Evolutionary conservation across 2,329 filamentous ascomycete species (phyloP).

Genomic region (Geosmithia morbida): DNA sequence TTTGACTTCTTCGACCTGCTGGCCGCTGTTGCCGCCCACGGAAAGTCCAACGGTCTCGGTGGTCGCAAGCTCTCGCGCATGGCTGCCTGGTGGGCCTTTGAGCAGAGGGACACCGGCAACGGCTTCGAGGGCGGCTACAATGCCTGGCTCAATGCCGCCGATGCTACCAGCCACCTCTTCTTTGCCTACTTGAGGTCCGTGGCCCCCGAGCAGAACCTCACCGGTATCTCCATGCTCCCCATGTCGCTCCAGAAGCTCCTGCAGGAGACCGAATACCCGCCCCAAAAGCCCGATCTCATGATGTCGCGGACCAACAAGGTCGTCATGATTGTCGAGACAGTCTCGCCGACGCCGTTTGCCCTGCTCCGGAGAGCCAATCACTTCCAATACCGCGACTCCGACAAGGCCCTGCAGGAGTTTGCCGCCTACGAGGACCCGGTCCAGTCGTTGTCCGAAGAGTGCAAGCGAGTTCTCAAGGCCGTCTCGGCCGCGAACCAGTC

Average conservation of each 20-base stretch:
- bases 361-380: slow-evolving; percentile 81
- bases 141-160: slow-evolving; percentile 74
- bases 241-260: slow-evolving; percentile 83
- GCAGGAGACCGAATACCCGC: slow-evolving; percentile 88
- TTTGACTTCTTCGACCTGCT: slow-evolving; percentile 94
- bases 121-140: slow-evolving; percentile 94
- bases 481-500: slow-evolving; percentile 86
- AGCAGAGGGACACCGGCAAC: slow-evolving; percentile 71
- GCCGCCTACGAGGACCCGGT: slow-evolving; percentile 83
- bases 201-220: slow-evolving; percentile 63
- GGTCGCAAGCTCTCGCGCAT: slow-evolving; percentile 88
- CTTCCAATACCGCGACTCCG: slow-evolving; percentile 87
- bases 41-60: slow-evolving; percentile 83
- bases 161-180: slow-evolving; percentile 93
- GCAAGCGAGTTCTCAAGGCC: slow-evolving; percentile 73
- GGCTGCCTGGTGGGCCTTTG: slow-evolving; percentile 98
- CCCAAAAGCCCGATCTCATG: slow-evolving; percentile 60
- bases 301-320: slow-evolving; percentile 76
- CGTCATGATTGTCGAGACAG: slow-evolving; percentile 89
- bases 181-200: slow-evolving; percentile 91
- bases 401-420: slow-evolving; percentile 71
- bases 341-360: slow-evolving; percentile 89
- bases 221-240: slow-evolving; percentile 73
- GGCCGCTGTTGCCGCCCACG: slow-evolving; percentile 79
- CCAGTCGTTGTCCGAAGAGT: slow-evolving; percentile 81